These are phyloP conservation scores for Calophaca sinica DNA, from an alignment of 306 rosid species.

Conservation along the genomic window DNA sequence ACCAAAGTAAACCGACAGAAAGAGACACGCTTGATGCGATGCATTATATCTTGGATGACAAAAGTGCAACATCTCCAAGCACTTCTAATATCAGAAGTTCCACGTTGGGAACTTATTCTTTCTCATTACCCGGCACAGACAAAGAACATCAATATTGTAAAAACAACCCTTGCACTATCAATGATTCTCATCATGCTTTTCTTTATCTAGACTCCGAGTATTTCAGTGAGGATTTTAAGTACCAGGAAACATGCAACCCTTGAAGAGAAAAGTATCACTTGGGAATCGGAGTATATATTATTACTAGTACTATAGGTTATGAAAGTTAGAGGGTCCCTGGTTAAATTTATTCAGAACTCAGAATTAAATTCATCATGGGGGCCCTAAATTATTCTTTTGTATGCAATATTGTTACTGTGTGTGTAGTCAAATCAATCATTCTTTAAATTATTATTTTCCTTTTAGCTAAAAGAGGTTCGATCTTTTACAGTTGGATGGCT, in stretches of 20 bases:
- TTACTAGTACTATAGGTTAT: no score
- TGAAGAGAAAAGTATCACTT: no score
- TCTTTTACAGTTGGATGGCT: no score
- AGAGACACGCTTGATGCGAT: conserved; percentile 2
- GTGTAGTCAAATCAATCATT: no score
- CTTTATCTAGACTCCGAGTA: conserved; percentile 30
- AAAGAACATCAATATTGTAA: conserved; percentile 2
- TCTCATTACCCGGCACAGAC: conserved; percentile 27
- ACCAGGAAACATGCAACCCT: background rate
- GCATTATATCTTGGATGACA: conserved; percentile 18
- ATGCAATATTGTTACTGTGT: no score
- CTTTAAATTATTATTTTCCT: no score
- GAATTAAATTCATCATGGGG: no score
- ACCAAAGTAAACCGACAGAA: conserved; percentile 2
- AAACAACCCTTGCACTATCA: background rate
- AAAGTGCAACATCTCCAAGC: conserved; percentile 33
- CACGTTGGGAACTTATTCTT: background rate
- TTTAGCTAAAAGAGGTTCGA: no score
- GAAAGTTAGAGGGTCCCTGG: no score
- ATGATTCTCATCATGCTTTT: background rate
- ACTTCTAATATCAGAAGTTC: conserved; percentile 25
- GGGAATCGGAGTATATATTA: no score
- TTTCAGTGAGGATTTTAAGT: conserved; percentile 32
- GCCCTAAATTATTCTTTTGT: no score
- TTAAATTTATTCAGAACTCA: no score